Base-by-base conservation (phyloP, 257 asterid species). In the Capsicum rhomboideum region DNA sequence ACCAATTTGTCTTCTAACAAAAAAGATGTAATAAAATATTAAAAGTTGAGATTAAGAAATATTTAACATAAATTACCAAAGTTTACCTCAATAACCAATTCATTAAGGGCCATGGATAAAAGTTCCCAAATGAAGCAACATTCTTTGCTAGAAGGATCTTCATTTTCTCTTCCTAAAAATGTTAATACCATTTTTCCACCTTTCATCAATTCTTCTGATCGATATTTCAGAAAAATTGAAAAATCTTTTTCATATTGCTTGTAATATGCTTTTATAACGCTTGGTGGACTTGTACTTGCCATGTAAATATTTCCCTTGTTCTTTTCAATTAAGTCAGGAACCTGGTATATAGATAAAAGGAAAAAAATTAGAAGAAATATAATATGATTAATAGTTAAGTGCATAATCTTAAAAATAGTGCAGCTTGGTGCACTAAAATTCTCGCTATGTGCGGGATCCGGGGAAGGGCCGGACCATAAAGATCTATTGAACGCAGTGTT, bases 161-260 rank as follows among this genome's bases (percentile, higher is more conserved):
- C 88, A 50, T 84, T 87, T 84, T 86, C 87, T 84, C 97, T 88
- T 7, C 97, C 98, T 29, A 93, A 46, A 64, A 94, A 63, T 6
- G 96, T 94, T 7, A 94, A 66, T 80, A 92, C 97, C 98, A 94
- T 93, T 13, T 84, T 87, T 3, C 98, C 98, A 29, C 92, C 93
- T 13, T 34, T 66, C 14, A 91, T 88, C 16, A 94, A 83, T 82
- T 92, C 98, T 82, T 90, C 87, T 1, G 93, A 88, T 1, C 98
- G 93, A 42, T 89, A 89, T 58, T 58, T 84, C 14, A 93, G 79
- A 71, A 94, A 94, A 1, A 86, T 86, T 40, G 84, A 68, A 21
- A 94, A 94, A 87, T 94, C 97, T 34, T 44, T 77, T 20, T 80
- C 87, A 81, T 86, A 94, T 86, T 92, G 98, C 18, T 89, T 74